Conservation (phyloP, 2,329 filamentous ascomycete genomes). For the Neofusicoccum parvum region DNA sequence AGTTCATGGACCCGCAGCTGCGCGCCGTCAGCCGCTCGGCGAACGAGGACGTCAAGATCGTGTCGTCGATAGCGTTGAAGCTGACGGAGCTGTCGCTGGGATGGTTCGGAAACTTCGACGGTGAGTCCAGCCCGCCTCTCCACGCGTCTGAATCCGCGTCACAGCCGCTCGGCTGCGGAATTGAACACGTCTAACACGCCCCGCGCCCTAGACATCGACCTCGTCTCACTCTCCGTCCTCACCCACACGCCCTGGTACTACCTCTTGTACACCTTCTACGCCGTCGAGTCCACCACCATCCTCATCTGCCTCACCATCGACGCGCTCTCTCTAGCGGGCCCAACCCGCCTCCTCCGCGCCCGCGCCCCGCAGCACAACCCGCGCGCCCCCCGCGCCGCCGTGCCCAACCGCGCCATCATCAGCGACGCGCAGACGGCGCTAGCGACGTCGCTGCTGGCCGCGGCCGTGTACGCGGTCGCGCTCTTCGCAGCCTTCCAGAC, state of each 20-base stretch:
- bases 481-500: slow-evolving; percentile 70
- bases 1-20: slow-evolving; percentile 66
- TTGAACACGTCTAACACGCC: slow-evolving; percentile 43
- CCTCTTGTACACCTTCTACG: slow-evolving; percentile 78
- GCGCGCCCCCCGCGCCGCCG: slow-evolving; percentile 41
- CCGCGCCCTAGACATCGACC: slow-evolving; percentile 44
- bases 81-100: slow-evolving; percentile 67
- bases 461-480: slow-evolving; percentile 73
- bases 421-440: slow-evolving; percentile 42
- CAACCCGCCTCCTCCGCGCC: slow-evolving; percentile 74
- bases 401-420: slow-evolving; percentile 46
- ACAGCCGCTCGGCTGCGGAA: slow-evolving; percentile 33
- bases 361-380: slow-evolving; percentile 65
- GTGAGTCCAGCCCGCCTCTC: slow-evolving; percentile 45
- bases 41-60: slow-evolving; percentile 64
- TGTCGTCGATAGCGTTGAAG: slow-evolving; percentile 59
- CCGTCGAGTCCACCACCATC: slow-evolving; percentile 63
- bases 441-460: slow-evolving; percentile 68
- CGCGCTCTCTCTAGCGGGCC: slow-evolving; percentile 67
- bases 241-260: slow-evolving; percentile 76
- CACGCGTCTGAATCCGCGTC: not conserved
- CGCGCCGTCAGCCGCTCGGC: slow-evolving; percentile 66
- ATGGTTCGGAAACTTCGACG: slow-evolving; percentile 76
- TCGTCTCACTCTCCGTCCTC: slow-evolving; percentile 56
- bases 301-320: slow-evolving; percentile 67